A percentile compares a stretch with the other conserved stretches of the same genome.
These are phyloP conservation scores for Xylaria sp. DNA, from an alignment of 2,329 filamentous ascomycete species.

Conservation along the genomic window DNA sequence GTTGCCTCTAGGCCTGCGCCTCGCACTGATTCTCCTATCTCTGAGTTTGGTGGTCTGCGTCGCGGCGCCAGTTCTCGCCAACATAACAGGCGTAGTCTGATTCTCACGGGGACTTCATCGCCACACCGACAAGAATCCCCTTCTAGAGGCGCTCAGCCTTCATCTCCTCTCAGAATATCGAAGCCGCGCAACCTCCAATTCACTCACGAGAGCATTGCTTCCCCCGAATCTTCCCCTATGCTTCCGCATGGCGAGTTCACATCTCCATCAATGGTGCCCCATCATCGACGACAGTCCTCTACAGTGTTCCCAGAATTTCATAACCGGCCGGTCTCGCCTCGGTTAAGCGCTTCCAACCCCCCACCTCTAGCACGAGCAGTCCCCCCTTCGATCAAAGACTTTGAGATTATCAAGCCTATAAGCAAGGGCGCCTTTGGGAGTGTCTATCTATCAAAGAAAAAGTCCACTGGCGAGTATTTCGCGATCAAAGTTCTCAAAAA, in stretches of 20 bases:
- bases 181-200: slow-evolving; percentile 76
- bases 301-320: slow-evolving; percentile 78
- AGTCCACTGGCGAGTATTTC: slow-evolving; percentile 97
- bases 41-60: slow-evolving; percentile 80
- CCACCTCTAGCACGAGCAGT: slow-evolving; percentile 89
- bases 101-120: slow-evolving; percentile 81
- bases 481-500: slow-evolving; percentile 99
- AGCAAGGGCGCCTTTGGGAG: slow-evolving; percentile 99
- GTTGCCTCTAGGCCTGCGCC: slow-evolving; percentile 72
- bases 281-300: slow-evolving; percentile 89
- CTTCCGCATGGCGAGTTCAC: slow-evolving; percentile 83
- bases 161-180: slow-evolving; percentile 84
- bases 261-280: slow-evolving; percentile 72
- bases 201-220: slow-evolving; percentile 74
- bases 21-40: slow-evolving; percentile 89
- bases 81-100: slow-evolving; percentile 85
- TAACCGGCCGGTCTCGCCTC: slow-evolving; percentile 79
- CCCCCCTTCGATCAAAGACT: slow-evolving; percentile 97
- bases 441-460: slow-evolving; percentile 98
- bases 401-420: slow-evolving; percentile 99
- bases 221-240: slow-evolving; percentile 90
- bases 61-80: slow-evolving; percentile 82
- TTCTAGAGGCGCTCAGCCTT: slow-evolving; percentile 76
- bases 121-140: slow-evolving; percentile 90
- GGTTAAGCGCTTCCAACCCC: slow-evolving; percentile 77